Percentiles rank a stretch among this genome's conserved stretches.
Conservation (phyloP, 345 rosid species). For the Populus simonii region DNA sequence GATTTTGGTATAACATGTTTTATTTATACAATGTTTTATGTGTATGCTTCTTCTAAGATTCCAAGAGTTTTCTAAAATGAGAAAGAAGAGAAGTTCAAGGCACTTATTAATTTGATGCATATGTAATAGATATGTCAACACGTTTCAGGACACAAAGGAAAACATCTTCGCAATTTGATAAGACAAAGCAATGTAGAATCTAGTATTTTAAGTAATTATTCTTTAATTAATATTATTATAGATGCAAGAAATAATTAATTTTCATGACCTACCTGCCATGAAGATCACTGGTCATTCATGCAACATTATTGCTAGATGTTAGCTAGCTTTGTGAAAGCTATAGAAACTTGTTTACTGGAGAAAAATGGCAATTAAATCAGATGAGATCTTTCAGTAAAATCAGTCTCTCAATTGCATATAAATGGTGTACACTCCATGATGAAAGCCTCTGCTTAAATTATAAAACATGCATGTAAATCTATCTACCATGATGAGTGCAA, state of each 20-base stretch:
- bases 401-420: background rate
- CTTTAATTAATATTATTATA: background rate
- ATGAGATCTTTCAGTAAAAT: background rate
- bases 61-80: background rate
- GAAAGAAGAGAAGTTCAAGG: slow-evolving; percentile 4
- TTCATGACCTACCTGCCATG: background rate
- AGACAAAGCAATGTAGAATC: background rate
- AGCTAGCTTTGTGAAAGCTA: background rate
- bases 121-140: slow-evolving; percentile 14
- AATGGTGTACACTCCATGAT: background rate
- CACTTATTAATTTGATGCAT: background rate
- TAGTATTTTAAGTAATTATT: background rate
- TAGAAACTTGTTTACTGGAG: background rate
- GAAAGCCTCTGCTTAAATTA: background rate
- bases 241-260: background rate
- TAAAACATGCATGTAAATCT: slow-evolving; percentile 1
- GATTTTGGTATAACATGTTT: background rate
- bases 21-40: background rate
- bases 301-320: background rate
- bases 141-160: slow-evolving; percentile 9
- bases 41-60: background rate
- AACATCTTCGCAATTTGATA: background rate
- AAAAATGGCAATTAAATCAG: background rate
- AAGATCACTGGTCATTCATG: slow-evolving; percentile 1
- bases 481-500: slow-evolving; percentile 3